Conservation (phyloP, 345 rosid species). For the Eucalyptus erythrocorys region DNA sequence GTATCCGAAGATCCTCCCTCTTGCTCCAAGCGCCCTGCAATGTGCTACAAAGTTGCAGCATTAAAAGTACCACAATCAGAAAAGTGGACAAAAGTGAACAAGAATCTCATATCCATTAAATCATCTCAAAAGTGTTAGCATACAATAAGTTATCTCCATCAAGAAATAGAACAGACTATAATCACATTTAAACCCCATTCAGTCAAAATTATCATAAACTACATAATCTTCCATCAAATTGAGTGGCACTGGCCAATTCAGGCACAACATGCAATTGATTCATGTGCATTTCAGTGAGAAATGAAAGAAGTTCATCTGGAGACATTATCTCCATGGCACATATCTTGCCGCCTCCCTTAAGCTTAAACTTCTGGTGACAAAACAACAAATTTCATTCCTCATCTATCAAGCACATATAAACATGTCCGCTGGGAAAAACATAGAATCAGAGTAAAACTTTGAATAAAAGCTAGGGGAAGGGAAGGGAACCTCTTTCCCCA, state of each 20-base stretch:
- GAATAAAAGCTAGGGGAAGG: not conserved
- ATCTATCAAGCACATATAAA: not conserved
- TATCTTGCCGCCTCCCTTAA: not conserved
- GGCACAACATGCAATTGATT: not conserved
- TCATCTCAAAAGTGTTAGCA: not conserved
- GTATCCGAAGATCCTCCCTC: slow-evolving; percentile 64
- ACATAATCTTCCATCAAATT: not conserved
- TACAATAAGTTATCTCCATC: not conserved
- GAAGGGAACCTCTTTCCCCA: not conserved
- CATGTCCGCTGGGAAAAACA: not conserved
- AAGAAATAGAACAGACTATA: not conserved
- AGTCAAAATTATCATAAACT: not conserved
- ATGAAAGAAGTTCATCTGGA: not conserved
- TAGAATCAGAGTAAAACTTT: not conserved
- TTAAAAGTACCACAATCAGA: slow-evolving; percentile 37
- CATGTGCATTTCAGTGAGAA: not conserved
- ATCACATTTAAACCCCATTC: not conserved
- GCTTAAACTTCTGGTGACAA: not conserved
- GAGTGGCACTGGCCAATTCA: not conserved
- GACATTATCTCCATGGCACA: not conserved
- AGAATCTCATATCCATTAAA: not conserved
- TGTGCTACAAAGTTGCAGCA: slow-evolving; percentile 67
- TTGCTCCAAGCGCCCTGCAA: slow-evolving; percentile 74
- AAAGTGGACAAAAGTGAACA: not conserved
- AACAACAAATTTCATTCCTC: not conserved